Evolutionary conservation across 208 protist genomes (phyloP).

Genomic region (Acanthamoeba sp.): DNA sequence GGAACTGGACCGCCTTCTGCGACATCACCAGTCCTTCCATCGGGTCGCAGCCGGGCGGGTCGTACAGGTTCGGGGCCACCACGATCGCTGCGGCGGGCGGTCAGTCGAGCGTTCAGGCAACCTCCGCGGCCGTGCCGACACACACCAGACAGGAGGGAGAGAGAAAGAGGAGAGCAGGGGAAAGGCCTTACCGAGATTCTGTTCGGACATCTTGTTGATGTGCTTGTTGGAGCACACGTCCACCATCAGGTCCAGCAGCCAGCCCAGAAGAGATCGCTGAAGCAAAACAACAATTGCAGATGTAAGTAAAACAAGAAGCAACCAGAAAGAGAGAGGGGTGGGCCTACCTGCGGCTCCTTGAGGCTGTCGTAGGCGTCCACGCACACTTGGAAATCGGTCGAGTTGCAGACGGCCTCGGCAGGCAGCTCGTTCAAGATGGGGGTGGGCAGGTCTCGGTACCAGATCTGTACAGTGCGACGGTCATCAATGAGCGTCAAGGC

Average conservation of each 20-base stretch:
- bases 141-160: background rate
- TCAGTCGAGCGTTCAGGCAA: too few relatives aligned
- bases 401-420: conserved; percentile 48
- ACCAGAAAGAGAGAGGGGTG: background rate
- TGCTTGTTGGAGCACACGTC: conserved; percentile 43
- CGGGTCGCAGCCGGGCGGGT: conserved; percentile 80
- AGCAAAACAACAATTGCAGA: background rate
- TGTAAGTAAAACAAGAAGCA: background rate
- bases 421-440: conserved; percentile 66
- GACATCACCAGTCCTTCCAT: conserved; percentile 86
- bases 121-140: too few relatives aligned
- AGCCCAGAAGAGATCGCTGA: conserved; percentile 47
- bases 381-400: conserved; percentile 7
- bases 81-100: conserved; percentile 78
- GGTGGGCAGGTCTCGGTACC: conserved; percentile 54
- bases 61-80: conserved; percentile 86
- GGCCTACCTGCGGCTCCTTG: conserved; percentile 4
- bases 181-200: conserved; percentile 46
- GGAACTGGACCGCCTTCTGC: conserved; percentile 85
- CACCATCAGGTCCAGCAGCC: conserved; percentile 68
- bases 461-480: conserved; percentile 47
- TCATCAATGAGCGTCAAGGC: too few relatives aligned
- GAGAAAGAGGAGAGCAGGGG: background rate
- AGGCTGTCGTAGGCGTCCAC: conserved; percentile 61
- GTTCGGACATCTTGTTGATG: conserved; percentile 70